phyloP scores from a whole-genome alignment of 768 basidiomycete genomes.

The Boletus sensibilis region DNA sequence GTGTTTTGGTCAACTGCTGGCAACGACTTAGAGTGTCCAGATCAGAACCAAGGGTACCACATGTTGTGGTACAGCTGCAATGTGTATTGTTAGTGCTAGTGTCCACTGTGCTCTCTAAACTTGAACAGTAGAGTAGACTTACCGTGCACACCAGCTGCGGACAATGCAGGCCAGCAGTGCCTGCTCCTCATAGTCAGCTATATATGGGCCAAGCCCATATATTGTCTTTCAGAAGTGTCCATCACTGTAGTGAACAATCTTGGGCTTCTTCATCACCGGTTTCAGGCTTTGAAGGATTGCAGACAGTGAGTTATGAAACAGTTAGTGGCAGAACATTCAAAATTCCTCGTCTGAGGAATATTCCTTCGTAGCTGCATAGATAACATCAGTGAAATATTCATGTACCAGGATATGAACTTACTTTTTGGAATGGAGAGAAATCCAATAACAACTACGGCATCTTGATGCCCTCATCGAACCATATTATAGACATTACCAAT shows the following conservation, averaged over 20 bases:
- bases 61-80: not conserved
- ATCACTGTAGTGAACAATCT: constrained; percentile 29
- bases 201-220: constrained; percentile 6
- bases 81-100: not conserved
- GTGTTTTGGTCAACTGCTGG: not conserved
- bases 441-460: constrained; percentile 6
- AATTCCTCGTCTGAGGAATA: constrained; percentile 15
- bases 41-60: no score
- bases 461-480: not conserved
- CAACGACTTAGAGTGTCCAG: not conserved
- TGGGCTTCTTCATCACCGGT: constrained; percentile 28
- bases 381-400: not conserved
- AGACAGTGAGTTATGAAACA: constrained; percentile 28
- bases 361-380: constrained; percentile 1
- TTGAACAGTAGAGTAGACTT: not conserved
- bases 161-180: not conserved
- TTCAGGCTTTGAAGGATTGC: constrained; percentile 8
- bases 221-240: constrained; percentile 22
- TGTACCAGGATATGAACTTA: constrained; percentile 15
- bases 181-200: constrained; percentile 1
- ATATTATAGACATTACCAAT: not conserved
- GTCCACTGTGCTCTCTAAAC: constrained; percentile 27
- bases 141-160: not conserved
- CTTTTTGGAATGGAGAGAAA: constrained; percentile 36
- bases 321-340: constrained; percentile 29